Conservation (phyloP, 139 green algal species). For the Chlorella sorokiniana region DNA sequence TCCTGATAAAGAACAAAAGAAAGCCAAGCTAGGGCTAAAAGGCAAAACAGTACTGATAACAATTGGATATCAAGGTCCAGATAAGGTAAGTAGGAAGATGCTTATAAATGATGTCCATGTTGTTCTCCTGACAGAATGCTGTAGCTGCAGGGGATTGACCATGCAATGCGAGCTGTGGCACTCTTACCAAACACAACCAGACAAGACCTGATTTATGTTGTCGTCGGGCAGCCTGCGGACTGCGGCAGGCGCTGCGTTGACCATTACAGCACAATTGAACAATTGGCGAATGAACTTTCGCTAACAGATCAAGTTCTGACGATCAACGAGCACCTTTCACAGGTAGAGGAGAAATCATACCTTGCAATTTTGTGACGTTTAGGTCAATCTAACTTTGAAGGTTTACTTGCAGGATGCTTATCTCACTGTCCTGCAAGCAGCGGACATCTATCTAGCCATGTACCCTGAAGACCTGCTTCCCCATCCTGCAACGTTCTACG, state of each 20-base stretch:
- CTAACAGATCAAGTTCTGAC: not conserved
- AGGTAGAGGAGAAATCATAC: not conserved
- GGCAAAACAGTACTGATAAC: slow-evolving; percentile 5
- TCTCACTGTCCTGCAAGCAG: not conserved
- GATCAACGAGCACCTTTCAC: not conserved
- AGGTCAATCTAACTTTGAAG: not conserved
- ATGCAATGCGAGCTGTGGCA: not conserved
- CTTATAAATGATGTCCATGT: not conserved
- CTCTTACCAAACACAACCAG: not conserved
- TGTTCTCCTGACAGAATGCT: not conserved
- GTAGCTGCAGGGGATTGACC: not conserved
- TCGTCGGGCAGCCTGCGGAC: slow-evolving; percentile 10
- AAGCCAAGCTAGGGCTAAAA: slow-evolving; percentile 10
- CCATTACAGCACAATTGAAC: not conserved
- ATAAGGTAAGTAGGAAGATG: not conserved
- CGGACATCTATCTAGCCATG: not conserved
- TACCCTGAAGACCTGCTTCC: slow-evolving; percentile 18
- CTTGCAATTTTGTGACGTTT: not conserved
- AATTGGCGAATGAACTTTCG: not conserved
- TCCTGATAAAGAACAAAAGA: not conserved
- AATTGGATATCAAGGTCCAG: not conserved
- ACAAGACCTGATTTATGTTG: slow-evolving; percentile 18
- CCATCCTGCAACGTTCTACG: slow-evolving; percentile 18
- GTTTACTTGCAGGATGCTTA: not conserved
- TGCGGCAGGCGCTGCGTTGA: slow-evolving; percentile 14